Evolutionary conservation across 1,284 basidiomycete genomes (phyloP), one percentile per base, ranked within the genome.

Genomic region (Melampsora occidentalis): DNA sequence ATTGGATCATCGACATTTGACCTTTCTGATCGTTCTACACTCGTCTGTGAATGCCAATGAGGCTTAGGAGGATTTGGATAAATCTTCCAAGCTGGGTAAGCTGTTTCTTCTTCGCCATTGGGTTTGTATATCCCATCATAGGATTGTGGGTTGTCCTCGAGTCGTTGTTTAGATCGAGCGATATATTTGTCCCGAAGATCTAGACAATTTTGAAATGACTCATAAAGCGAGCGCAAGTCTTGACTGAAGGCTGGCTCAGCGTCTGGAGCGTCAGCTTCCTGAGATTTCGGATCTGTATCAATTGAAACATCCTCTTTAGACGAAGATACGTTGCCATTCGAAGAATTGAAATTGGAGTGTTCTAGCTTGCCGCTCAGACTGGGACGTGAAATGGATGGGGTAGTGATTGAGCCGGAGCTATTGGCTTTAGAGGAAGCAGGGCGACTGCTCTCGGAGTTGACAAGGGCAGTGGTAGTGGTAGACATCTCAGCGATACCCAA

Each of bases 161-260:
- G 75, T n/a, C 80, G 87, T 83, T 97, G 94, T 9, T 89, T 87
- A 0, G 94, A 96, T 72, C 88, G 87, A 16, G 85, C 80, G 85
- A 95, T 93, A 84, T 97, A 97, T 83, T 96, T 97, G 85, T 97
- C 94, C 28, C 94, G 90, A 25, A 97, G 85, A 77, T 91, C 88
- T 66, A 97, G 88, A 81, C 93, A 96, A 81, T 86, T 87, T 78
- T 91, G 88, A 81, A 97, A 87, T 4, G 86, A 85, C 6, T 83
- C 81, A 71, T 82, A 83, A 7, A 84, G 80, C 16, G 81, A 80
- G 39, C 78, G 77, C 2, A 83, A 78, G 72, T 84, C 83, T 42
- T 79, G 76, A 2, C 81, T 81, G 18, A 82, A 57, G 28, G 28
- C 53, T 20, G 20, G 53, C 28, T 22, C 53, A 9, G n/a, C 53